Conservation (phyloP, 208 protist genomes). For the Leptomonas seymouri region DNA sequence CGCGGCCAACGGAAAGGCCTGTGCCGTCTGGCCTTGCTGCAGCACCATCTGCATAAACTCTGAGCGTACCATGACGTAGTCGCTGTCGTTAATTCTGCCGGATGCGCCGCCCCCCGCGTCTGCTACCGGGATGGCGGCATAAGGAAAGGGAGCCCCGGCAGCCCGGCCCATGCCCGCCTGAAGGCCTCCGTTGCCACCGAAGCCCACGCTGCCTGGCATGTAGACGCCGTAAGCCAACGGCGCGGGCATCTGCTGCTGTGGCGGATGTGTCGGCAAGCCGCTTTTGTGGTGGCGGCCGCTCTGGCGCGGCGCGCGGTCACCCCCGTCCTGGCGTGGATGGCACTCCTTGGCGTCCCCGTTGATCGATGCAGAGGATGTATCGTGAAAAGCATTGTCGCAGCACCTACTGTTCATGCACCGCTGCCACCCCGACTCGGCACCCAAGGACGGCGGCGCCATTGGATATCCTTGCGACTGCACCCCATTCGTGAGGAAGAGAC, state of each 20-base stretch:
- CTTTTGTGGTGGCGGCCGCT: neutral
- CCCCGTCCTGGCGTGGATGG: neutral
- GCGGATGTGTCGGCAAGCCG: neutral
- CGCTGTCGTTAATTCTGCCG: constrained; percentile 1
- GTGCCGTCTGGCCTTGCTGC: constrained; percentile 31
- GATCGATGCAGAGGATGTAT: neutral
- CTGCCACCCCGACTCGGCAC: neutral
- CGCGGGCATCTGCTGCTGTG: neutral
- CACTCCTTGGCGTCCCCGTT: neutral
- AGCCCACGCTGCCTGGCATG: neutral
- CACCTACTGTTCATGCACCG: neutral
- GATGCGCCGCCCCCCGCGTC: neutral
- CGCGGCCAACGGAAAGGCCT: neutral
- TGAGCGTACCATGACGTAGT: constrained; percentile 22
- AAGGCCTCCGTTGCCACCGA: neutral
- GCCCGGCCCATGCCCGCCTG: neutral
- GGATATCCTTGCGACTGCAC: neutral
- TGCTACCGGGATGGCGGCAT: neutral
- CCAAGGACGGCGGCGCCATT: neutral
- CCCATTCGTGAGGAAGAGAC: neutral
- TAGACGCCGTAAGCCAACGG: neutral
- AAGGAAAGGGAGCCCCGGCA: neutral
- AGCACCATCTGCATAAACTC: constrained; percentile 32
- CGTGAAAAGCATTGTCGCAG: no score
- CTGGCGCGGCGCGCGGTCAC: no score